Percentiles rank a stretch among this genome's conserved stretches.
Conservation (phyloP, 2,329 filamentous ascomycete genomes). For the Penicillium paneum region DNA sequence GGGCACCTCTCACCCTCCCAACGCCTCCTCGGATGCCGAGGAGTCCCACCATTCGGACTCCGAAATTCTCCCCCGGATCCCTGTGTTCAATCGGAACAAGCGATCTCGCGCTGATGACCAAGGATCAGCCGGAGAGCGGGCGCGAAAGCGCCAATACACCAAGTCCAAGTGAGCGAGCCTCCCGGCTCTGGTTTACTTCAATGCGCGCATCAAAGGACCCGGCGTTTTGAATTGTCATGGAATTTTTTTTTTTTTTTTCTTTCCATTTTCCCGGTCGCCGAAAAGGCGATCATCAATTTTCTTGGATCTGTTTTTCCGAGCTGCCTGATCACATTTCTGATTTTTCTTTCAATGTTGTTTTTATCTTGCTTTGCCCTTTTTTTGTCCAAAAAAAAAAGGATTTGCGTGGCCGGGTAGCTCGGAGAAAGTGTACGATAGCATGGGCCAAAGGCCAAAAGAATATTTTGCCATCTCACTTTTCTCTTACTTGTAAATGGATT, state of each 20-base stretch:
- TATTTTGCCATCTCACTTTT: constrained; percentile 5
- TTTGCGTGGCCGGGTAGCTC: constrained; percentile 15
- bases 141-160: constrained; percentile 15
- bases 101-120: constrained; percentile 14
- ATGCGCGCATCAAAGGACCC: constrained; percentile 2
- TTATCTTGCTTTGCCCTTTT: constrained; percentile 1
- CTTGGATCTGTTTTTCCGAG: constrained; percentile 5
- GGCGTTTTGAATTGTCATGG: constrained; percentile 6
- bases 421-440: constrained; percentile 22
- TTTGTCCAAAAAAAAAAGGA: constrained; percentile 9
- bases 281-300: not conserved
- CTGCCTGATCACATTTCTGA: constrained; percentile 3
- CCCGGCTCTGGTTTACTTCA: not conserved
- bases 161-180: constrained; percentile 11
- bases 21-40: not conserved
- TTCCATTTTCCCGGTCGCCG: not conserved
- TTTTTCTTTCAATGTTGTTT: constrained; percentile 2
- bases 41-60: constrained; percentile 2
- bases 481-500: not conserved
- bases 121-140: constrained; percentile 6
- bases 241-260: not conserved
- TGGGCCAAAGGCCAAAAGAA: constrained; percentile 15
- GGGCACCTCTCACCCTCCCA: not conserved
- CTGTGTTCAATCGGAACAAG: constrained; percentile 9
- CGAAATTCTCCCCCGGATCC: constrained; percentile 4